Evolutionary conservation across 208 protist genomes (phyloP).

Genomic region (Crithidia acanthocephali): DNA sequence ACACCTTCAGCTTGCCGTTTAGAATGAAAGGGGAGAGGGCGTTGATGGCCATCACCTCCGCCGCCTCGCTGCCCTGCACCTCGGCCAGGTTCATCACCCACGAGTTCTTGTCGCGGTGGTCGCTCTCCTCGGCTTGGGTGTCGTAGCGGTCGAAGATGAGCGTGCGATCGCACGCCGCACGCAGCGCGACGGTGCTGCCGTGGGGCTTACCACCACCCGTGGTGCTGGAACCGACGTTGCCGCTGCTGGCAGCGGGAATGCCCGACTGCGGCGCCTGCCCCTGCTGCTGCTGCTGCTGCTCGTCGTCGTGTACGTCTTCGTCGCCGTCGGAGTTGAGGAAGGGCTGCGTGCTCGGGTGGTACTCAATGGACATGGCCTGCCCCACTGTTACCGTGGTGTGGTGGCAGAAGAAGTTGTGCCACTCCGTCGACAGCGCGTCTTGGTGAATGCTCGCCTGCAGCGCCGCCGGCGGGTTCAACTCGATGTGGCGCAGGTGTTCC

Average conservation of each 20-base stretch:
- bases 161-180: slow-evolving; percentile 26
- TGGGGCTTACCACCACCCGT: neutral
- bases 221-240: neutral
- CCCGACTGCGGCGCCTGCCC: slow-evolving; percentile 7
- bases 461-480: slow-evolving; percentile 49
- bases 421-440: slow-evolving; percentile 57
- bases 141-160: slow-evolving; percentile 91
- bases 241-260: neutral
- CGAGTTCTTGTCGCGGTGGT: slow-evolving; percentile 87
- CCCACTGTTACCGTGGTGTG: slow-evolving; percentile 83
- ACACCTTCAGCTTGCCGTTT: slow-evolving; percentile 91
- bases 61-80: slow-evolving; percentile 92
- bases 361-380: slow-evolving; percentile 67
- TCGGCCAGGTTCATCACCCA: slow-evolving; percentile 93
- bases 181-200: slow-evolving; percentile 10
- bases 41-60: slow-evolving; percentile 98
- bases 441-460: slow-evolving; percentile 57
- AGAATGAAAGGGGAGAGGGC: slow-evolving; percentile 96
- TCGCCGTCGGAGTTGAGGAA: slow-evolving; percentile 37
- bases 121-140: slow-evolving; percentile 86
- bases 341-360: slow-evolving; percentile 50
- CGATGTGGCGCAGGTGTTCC: slow-evolving; percentile 73
- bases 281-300: neutral
- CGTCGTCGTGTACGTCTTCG: neutral
- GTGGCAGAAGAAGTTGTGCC: slow-evolving; percentile 80